A percentile compares a stretch with the other conserved stretches of the same genome.
Conservation (phyloP, 176 grass and related monocot genomes). For the Oryza longistaminata region DNA sequence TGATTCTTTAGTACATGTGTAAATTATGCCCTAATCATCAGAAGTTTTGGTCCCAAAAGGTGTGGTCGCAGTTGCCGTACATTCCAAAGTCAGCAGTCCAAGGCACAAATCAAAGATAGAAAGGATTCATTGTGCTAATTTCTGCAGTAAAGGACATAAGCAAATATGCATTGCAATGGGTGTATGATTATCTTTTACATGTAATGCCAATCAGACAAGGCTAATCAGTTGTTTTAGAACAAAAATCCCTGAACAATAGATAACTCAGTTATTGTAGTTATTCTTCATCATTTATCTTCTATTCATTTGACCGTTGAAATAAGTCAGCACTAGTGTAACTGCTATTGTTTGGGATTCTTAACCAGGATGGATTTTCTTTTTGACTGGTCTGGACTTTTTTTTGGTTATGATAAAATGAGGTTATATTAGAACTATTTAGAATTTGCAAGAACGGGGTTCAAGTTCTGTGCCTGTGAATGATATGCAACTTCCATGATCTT, state of each 20-base stretch:
- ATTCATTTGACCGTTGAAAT: constrained; percentile 53
- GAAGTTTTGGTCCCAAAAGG: constrained; percentile 45
- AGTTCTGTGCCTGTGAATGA: neutral
- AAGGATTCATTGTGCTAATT: constrained; percentile 23
- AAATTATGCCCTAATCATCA: constrained; percentile 64
- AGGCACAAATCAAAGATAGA: constrained; percentile 26
- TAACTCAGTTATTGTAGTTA: constrained; percentile 43
- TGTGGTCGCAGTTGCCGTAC: constrained; percentile 46
- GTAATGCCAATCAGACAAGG: constrained; percentile 39
- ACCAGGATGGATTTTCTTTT: neutral
- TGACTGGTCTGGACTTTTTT: neutral
- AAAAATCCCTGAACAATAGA: constrained; percentile 27
- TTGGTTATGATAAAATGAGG: neutral
- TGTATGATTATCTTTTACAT: constrained; percentile 33
- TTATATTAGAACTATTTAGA: constrained; percentile 4
- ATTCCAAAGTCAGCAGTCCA: constrained; percentile 33
- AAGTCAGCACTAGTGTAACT: constrained; percentile 28
- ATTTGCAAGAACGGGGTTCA: neutral
- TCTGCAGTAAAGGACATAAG: neutral
- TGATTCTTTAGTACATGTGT: constrained; percentile 83
- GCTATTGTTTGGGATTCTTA: constrained; percentile 16
- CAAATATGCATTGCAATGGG: neutral
- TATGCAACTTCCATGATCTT: too few relatives aligned
- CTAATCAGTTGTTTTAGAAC: constrained; percentile 30
- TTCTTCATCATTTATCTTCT: constrained; percentile 15